Evolutionary conservation across 345 rosid genomes (phyloP), one percentile per base, ranked within the genome.

Genomic region (Clausena lansium): DNA sequence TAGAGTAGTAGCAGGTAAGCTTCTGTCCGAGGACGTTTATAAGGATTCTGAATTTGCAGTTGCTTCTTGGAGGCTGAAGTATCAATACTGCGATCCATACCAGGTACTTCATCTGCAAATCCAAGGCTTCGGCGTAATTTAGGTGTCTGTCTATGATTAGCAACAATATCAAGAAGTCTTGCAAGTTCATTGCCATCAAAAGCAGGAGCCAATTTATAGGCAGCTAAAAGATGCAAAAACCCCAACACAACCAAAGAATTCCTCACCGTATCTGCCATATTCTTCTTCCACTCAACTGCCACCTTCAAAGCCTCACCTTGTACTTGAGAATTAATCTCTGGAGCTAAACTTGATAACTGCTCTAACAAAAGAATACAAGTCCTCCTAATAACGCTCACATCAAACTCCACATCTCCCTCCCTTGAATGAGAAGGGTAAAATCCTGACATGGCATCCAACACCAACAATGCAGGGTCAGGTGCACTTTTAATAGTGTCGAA

Each of bases 391-490:
- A 75, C 69, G 72, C 47, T 66, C 65, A 67, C 79, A 57, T 87
- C 84, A 60, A 76, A 83, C 77, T 78, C 79, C 66, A 35, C 24
- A 38, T 39, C 72, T 50, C 77, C 81, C 4, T 72, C 80, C 68
- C 54, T 84, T 70, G 80, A 77, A 68, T 79, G 80, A 61, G 76
- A 57, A 30, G 88, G 83, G 75, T 75, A 80, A 74, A 87, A 87
- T 59, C 85, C 86, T 75, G 83, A 63, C 75, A 92, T 76, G 41
- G 91, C 87, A 83, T 85, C 91, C 65, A 90, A 74, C 71, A 89
- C 92, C 69, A 92, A 87, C 82, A 84, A 86, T 50, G 89, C 89
- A 50, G 97, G 94, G 62, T 90, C 83, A 4, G 83, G 28, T 39
- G 87, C 88, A 27, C 47, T 45, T 30, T 78, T 65, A 22, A 89